Conservation (phyloP, 139 green algal genomes). For the Micromonas pusilla region DNA sequence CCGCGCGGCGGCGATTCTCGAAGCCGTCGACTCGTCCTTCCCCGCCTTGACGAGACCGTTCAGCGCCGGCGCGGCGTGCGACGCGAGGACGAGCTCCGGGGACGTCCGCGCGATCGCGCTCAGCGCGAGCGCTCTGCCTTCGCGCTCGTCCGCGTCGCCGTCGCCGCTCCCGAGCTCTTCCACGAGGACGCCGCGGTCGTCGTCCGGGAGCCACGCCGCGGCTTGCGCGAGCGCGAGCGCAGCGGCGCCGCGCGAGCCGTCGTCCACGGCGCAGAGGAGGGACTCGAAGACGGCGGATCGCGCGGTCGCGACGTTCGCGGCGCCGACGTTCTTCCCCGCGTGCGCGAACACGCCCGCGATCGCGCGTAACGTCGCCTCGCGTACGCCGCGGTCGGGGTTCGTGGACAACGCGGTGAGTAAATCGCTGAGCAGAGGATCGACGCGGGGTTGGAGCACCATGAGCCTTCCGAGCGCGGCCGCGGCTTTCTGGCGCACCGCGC, state of each 20-base stretch:
- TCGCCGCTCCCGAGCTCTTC: not conserved
- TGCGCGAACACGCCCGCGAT: constrained; percentile 5
- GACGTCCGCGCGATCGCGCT: not conserved
- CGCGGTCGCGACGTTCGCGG: not conserved
- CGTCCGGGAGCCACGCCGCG: not conserved
- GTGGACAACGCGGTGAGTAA: not conserved
- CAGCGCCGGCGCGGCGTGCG: not conserved
- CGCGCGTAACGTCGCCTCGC: not conserved
- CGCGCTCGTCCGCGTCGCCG: not conserved
- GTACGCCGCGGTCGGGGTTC: not conserved
- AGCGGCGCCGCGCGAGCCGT: not conserved
- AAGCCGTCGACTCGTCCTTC: not conserved
- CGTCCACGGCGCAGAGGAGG: not conserved
- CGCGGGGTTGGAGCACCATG: constrained; percentile 10
- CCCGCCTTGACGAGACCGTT: not conserved
- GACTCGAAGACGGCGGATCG: not conserved
- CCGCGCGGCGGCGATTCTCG: not conserved
- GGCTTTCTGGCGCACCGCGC: not conserved
- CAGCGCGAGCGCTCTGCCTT: not conserved
- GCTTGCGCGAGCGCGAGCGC: not conserved
- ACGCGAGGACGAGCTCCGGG: not conserved
- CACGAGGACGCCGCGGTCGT: not conserved
- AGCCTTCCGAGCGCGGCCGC: not conserved
- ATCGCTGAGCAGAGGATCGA: not conserved
- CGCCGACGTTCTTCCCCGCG: not conserved